Evolutionary conservation across 164 flowering plant genomes (phyloP).

Genomic region (Macadamia integrifolia): DNA sequence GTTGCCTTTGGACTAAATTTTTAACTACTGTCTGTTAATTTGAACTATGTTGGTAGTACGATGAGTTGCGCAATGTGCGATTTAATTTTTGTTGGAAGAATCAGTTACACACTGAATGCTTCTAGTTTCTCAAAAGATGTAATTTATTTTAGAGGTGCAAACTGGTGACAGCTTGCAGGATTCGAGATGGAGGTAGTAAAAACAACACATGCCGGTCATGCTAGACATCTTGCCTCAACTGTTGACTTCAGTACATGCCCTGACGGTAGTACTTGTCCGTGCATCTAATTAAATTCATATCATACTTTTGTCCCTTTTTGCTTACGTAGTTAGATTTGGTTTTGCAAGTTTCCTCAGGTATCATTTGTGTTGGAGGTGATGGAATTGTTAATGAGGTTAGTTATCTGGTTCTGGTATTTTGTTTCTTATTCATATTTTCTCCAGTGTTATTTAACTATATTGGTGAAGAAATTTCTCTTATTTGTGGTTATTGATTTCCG

Average conservation of each 20-base stretch:
- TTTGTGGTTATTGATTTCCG: no score
- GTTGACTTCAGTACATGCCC: constrained; percentile 94
- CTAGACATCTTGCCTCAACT: constrained; percentile 65
- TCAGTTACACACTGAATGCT: no score
- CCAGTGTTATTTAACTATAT: no score
- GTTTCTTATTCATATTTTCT: neutral
- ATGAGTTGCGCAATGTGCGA: no score
- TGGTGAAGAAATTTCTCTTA: no score
- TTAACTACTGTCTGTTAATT: no score
- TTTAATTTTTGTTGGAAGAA: no score
- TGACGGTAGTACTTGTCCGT: constrained; percentile 58
- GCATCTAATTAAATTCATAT: neutral
- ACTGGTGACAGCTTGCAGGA: constrained; percentile 87
- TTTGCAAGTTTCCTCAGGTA: constrained; percentile 44
- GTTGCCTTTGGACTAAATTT: no score
- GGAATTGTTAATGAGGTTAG: constrained; percentile 98
- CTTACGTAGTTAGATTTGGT: constrained; percentile 4
- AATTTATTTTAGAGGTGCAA: constrained; percentile 9
- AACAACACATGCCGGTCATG: constrained; percentile 94
- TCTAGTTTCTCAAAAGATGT: no score
- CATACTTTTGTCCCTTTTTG: neutral
- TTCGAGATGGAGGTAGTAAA: constrained; percentile 85
- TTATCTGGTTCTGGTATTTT: constrained; percentile 1
- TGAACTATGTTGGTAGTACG: no score
- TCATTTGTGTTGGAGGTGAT: constrained; percentile 99